Conservation (phyloP, 768 basidiomycete species). For the Panellus pusillus region DNA sequence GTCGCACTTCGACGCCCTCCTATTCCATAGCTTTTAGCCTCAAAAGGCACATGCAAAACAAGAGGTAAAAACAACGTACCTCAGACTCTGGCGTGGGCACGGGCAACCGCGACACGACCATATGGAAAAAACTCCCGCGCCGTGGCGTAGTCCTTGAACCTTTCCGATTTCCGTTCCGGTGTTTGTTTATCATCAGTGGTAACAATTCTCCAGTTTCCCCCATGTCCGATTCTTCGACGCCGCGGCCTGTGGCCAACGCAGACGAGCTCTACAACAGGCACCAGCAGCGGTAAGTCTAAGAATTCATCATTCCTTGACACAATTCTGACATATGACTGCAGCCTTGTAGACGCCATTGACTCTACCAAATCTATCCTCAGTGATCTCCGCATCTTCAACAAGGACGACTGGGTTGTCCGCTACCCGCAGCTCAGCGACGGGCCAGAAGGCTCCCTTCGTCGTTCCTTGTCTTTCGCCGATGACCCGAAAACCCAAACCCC, state of each 20-base stretch:
- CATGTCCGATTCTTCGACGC: neutral
- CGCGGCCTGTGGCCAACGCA: slow-evolving; percentile 35
- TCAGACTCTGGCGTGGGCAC: too few relatives aligned
- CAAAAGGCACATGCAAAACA: too few relatives aligned
- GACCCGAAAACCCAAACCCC: slow-evolving; percentile 69
- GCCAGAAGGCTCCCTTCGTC: slow-evolving; percentile 42
- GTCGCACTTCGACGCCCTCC: too few relatives aligned
- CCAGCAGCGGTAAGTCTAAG: slow-evolving; percentile 66
- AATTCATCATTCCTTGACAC: neutral
- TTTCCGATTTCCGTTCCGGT: slow-evolving; percentile 3
- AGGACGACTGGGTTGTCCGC: slow-evolving; percentile 82
- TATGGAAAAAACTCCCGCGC: too few relatives aligned
- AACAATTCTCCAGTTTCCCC: too few relatives aligned
- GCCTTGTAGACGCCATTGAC: slow-evolving; percentile 77
- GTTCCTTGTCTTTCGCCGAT: slow-evolving; percentile 83
- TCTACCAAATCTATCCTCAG: slow-evolving; percentile 65
- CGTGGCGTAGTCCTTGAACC: neutral
- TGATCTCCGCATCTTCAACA: slow-evolving; percentile 79
- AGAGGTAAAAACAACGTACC: too few relatives aligned
- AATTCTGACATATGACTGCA: slow-evolving; percentile 29
- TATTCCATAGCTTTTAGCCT: too few relatives aligned
- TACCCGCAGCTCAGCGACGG: slow-evolving; percentile 77
- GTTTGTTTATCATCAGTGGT: too few relatives aligned
- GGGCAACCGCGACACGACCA: too few relatives aligned
- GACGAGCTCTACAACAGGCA: slow-evolving; percentile 77